Percentiles rank a stretch among this genome's conserved stretches.
phyloP scores from a whole-genome alignment of 495 filamentous ascomycete genomes.

The Aspergillus homomorphus region DNA sequence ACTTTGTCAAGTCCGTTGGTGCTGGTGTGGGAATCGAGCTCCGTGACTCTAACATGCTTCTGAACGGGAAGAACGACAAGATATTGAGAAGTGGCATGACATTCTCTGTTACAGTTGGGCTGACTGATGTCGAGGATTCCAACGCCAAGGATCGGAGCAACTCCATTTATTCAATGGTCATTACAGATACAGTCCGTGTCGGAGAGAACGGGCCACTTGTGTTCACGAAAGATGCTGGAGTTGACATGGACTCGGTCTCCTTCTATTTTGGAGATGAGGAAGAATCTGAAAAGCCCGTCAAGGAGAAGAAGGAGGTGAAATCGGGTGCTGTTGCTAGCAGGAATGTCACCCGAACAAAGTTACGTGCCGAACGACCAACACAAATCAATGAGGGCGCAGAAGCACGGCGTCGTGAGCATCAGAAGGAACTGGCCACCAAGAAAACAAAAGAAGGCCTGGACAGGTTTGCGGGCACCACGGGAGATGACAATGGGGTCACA shows the following conservation, averaged over 20 bases:
- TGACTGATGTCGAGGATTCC: constrained; percentile 81
- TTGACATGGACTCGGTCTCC: constrained; percentile 84
- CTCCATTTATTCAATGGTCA: constrained; percentile 79
- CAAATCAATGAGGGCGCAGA: constrained; percentile 90
- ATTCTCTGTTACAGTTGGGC: constrained; percentile 78
- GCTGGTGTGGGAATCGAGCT: constrained; percentile 90
- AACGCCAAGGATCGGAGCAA: constrained; percentile 81
- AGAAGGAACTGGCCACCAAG: constrained; percentile 82
- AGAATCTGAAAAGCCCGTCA: constrained; percentile 56
- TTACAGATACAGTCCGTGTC: constrained; percentile 91
- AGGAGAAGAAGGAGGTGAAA: constrained; percentile 76
- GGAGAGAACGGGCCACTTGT: constrained; percentile 67
- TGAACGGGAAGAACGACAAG: constrained; percentile 81
- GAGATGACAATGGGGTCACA: constrained; percentile 81
- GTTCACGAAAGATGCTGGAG: constrained; percentile 89
- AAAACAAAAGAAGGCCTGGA: constrained; percentile 86
- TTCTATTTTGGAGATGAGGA: constrained; percentile 98
- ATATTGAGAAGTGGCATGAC: constrained; percentile 95
- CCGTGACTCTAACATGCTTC: constrained; percentile 71
- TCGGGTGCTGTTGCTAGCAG: constrained; percentile 81
- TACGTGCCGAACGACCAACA: constrained; percentile 82
- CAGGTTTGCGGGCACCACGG: constrained; percentile 74
- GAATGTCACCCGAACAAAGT: constrained; percentile 90
- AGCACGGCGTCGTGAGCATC: constrained; percentile 81
- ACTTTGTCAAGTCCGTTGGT: constrained; percentile 87